Conservation (phyloP, 164 flowering plant species). For the Hamamelis virginiana region DNA sequence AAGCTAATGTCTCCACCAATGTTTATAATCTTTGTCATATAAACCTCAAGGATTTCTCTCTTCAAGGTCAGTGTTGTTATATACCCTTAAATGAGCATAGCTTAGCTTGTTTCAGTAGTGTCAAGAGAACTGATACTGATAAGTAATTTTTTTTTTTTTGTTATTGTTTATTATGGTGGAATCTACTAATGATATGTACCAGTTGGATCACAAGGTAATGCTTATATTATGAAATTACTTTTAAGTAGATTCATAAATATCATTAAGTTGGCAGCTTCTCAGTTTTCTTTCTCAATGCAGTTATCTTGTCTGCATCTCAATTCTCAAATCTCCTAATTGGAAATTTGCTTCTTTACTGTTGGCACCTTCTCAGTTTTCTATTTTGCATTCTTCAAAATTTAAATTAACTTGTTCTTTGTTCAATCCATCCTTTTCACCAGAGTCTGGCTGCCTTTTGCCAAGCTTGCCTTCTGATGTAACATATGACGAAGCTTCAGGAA, state of each 20-base stretch:
- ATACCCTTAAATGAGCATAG: not conserved
- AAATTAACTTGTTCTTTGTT: not conserved
- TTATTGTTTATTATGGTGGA: conserved; percentile 9
- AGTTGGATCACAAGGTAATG: conserved; percentile 36
- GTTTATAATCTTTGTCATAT: conserved; percentile 59
- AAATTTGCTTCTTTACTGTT: no score
- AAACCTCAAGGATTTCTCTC: conserved; percentile 74
- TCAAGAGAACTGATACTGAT: conserved; percentile 8
- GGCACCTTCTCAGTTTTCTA: no score
- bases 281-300: not conserved
- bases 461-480: conserved; percentile 77
- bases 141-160: not conserved
- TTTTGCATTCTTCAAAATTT: no score
- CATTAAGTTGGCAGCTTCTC: not conserved
- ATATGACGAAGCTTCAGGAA: conserved; percentile 50
- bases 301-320: not conserved
- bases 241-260: no score
- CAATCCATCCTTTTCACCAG: conserved; percentile 32
- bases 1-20: conserved; percentile 53
- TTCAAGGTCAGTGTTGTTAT: conserved; percentile 55
- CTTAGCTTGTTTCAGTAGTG: not conserved
- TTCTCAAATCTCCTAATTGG: not conserved
- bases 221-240: not conserved
- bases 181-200: conserved; percentile 2
- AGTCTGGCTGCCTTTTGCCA: conserved; percentile 74